Evolutionary conservation across 176 grass and related monocot genomes (phyloP).

Genomic region (Luzula sylvatica): DNA sequence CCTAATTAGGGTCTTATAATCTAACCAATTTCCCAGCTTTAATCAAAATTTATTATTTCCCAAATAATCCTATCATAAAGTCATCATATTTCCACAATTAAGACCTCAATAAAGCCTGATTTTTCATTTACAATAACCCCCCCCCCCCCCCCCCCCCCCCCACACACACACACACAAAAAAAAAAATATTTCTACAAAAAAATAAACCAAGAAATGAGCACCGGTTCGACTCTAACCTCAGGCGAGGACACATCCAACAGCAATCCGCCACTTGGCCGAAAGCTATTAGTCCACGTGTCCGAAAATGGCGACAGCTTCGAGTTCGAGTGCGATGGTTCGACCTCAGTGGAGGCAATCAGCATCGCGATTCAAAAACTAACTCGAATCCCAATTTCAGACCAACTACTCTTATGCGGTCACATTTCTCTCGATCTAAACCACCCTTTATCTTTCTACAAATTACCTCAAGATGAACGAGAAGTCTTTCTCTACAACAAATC

Average conservation of each 20-base stretch:
- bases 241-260: conserved; percentile 19
- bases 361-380: conserved; percentile 50
- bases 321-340: conserved; percentile 67
- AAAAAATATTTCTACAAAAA: no score
- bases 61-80: neutral
- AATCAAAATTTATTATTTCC: neutral
- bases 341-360: conserved; percentile 53
- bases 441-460: conserved; percentile 64
- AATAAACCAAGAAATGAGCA: conserved; percentile 53
- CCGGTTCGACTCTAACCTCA: conserved; percentile 66
- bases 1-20: neutral
- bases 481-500: conserved; percentile 95
- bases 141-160: neutral
- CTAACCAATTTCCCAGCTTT: neutral
- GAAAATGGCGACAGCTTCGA: conserved; percentile 93
- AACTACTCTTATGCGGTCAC: conserved; percentile 76
- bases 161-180: no score
- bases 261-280: conserved; percentile 45
- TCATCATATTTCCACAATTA: neutral
- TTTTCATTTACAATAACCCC: neutral
- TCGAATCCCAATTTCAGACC: conserved; percentile 40
- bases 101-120: no score
- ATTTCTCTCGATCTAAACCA: conserved; percentile 50
- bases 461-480: conserved; percentile 72
- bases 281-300: conserved; percentile 70